A percentile compares a stretch with the other conserved stretches of the same genome.
phyloP scores from a whole-genome alignment of 164 flowering plant species.

The Taxillus chinensis region DNA sequence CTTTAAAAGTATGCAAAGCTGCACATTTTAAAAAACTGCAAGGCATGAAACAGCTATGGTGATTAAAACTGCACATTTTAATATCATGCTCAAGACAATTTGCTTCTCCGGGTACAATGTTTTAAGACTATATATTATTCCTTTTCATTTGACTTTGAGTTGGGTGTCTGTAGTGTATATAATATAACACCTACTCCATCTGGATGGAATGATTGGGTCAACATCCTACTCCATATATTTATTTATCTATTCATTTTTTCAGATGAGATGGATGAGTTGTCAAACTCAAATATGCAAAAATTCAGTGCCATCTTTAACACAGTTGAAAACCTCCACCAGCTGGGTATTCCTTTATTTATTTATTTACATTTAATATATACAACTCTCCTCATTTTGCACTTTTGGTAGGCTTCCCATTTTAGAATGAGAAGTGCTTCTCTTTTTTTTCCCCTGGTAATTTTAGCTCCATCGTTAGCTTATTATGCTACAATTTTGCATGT shows the following conservation, averaged over 20 bases:
- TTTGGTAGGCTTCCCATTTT: background rate
- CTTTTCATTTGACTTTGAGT: background rate
- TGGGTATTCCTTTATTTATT: background rate
- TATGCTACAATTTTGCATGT: background rate
- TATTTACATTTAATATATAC: background rate
- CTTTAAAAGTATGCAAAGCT: no score
- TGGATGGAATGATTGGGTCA: no score
- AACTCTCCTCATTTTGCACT: no score
- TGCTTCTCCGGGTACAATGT: background rate
- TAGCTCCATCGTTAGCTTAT: background rate
- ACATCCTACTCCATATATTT: no score
- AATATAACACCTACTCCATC: background rate
- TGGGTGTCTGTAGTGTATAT: background rate
- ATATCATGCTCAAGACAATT: background rate
- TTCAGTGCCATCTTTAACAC: background rate
- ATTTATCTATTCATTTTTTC: background rate
- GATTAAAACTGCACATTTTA: no score
- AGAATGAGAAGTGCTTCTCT: background rate
- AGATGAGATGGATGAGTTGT: background rate
- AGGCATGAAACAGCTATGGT: no score
- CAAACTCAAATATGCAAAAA: no score
- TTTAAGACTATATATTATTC: background rate
- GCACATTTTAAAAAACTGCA: no score
- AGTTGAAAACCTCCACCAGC: background rate
- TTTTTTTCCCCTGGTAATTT: background rate